phyloP scores from a whole-genome alignment of 331 rosid species.

The Dryas integrifolia region DNA sequence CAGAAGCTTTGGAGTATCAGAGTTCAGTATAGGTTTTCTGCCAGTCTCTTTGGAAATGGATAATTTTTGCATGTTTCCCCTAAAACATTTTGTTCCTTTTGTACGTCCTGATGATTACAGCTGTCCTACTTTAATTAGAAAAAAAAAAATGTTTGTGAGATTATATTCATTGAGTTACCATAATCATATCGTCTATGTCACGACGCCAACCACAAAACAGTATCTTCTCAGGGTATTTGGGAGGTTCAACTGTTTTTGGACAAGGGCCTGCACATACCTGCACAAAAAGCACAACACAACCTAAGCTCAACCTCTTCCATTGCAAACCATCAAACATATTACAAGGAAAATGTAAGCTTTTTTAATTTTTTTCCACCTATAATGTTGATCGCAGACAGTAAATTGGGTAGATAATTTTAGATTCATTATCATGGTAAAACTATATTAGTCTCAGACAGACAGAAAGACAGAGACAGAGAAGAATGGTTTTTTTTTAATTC shows the following conservation, averaged over 20 bases:
- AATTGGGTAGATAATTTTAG: background rate
- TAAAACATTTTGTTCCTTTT: background rate
- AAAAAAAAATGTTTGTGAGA: background rate
- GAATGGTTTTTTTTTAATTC: background rate
- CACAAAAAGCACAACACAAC: conserved; percentile 23
- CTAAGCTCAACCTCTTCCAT: background rate
- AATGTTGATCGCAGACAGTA: background rate
- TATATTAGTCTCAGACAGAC: background rate
- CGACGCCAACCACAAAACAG: conserved; percentile 99
- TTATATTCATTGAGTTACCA: conserved; percentile 54
- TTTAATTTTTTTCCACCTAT: background rate
- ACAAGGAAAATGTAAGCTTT: background rate
- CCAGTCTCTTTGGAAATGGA: background rate
- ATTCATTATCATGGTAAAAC: background rate
- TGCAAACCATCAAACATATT: too few species aligned
- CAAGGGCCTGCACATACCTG: conserved; percentile 60
- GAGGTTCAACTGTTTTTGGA: conserved; percentile 65
- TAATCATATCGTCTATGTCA: conserved; percentile 94
- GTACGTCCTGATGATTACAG: background rate
- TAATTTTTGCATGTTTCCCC: background rate
- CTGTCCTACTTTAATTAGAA: background rate
- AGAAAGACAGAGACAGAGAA: background rate
- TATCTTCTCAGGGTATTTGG: conserved; percentile 87
- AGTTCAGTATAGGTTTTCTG: background rate
- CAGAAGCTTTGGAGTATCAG: background rate